Evolutionary conservation across 2,329 filamentous ascomycete genomes (phyloP).

Genomic region (Cercospora sp.): DNA sequence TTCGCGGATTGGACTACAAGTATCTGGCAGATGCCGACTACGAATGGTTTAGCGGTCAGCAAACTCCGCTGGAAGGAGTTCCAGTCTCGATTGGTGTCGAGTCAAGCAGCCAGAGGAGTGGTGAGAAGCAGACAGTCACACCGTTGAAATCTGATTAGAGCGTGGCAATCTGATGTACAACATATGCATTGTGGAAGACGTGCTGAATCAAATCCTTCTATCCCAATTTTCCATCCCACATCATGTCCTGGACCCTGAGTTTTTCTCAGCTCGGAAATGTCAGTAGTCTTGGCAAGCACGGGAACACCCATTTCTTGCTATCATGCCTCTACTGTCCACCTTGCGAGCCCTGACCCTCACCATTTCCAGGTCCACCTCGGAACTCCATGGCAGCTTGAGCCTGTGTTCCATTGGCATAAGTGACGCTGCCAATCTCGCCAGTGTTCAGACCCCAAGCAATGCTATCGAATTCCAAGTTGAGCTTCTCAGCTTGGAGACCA

Average conservation of each 20-base stretch:
- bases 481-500: slow-evolving; percentile 2
- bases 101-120: neutral
- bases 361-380: neutral
- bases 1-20: slow-evolving; percentile 55
- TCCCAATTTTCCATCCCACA: too few relatives aligned
- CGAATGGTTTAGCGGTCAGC: neutral
- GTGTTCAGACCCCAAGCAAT: slow-evolving; percentile 17
- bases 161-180: neutral
- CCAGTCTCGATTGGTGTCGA: neutral
- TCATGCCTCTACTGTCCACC: neutral
- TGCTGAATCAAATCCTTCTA: too few relatives aligned
- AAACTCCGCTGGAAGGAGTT: neutral
- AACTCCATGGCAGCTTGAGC: neutral
- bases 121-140: neutral
- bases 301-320: too few relatives aligned
- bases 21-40: slow-evolving; percentile 52
- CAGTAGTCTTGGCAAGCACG: too few relatives aligned
- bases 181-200: too few relatives aligned
- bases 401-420: neutral
- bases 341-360: neutral
- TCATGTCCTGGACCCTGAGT: too few relatives aligned
- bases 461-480: slow-evolving; percentile 17
- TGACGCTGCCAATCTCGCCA: neutral
- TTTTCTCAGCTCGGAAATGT: too few relatives aligned
- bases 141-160: neutral